Evolutionary conservation across 2,329 filamentous ascomycete genomes (phyloP), one percentile per base, ranked within the genome.

Genomic region (Didymella sp.): DNA sequence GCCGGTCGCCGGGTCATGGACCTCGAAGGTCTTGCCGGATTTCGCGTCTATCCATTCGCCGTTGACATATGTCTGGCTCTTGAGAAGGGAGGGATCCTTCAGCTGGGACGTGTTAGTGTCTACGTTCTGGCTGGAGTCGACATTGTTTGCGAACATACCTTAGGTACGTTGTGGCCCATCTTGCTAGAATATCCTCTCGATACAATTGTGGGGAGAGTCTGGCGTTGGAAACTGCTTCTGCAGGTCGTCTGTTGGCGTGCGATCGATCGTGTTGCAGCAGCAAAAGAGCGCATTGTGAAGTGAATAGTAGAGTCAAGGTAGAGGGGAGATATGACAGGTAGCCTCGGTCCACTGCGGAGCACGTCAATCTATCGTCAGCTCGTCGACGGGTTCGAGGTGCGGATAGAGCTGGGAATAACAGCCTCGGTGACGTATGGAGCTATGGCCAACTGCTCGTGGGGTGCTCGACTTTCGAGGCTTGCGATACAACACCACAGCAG

Each of bases 1-100:
- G 64, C 90, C 90, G 9, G 91, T 91, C 2, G 92, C 88, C 8
- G 95, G 95, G 76, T 99, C 92, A 41, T 66, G 83, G 58, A 97
- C 91, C 74, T 95, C 88, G 76, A 98, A 99, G 42, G 92, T 96
- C 84, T 96, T 88, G 73, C 92, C 91, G 0, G 92, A 96, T 71
- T 87, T 86, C 67, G 94, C 91, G 67, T 85, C 84, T 60, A 96
- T 85, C 91, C 93, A 99, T 84, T 96, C 85, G 71, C 95, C 95
- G 75, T 99, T 94, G 72, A 98, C 88, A 73, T 94, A 97, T 70
- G 87, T 79, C 73, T 93, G 85, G 67, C 89, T 86, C 81, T 96
- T 97, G 70, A 98, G 85, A 58, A 99, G 85, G 22, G 77, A 79
- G 61, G 77, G 76, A 67, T 83, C 80, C 58, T 77, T 81, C 59